Evolutionary conservation across 306 rosid genomes (phyloP).

Genomic region (Comarum palustre): DNA sequence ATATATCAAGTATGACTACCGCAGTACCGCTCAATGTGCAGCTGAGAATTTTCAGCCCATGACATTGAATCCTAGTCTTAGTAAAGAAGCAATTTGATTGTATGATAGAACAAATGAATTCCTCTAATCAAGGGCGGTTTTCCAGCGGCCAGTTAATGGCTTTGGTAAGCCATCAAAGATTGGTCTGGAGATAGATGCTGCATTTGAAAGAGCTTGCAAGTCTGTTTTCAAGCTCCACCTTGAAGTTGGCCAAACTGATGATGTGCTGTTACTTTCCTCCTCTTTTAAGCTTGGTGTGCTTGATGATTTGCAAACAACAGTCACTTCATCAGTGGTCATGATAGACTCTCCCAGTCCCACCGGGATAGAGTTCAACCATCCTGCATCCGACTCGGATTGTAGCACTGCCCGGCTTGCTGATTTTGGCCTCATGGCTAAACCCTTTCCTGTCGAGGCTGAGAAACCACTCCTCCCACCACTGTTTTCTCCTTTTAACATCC

Average conservation of each 20-base stretch:
- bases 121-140: constrained; percentile 76
- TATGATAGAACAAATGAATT: constrained; percentile 19
- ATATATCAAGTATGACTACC: constrained; percentile 26
- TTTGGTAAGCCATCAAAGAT: constrained; percentile 82
- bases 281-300: constrained; percentile 70
- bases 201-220: constrained; percentile 56
- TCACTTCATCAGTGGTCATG: constrained; percentile 40
- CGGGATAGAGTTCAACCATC: constrained; percentile 58
- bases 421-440: constrained; percentile 62
- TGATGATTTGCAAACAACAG: constrained; percentile 58
- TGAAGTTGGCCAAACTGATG: constrained; percentile 53
- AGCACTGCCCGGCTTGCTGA: constrained; percentile 53
- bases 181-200: constrained; percentile 54
- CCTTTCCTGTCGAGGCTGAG: constrained; percentile 56
- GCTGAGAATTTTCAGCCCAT: constrained; percentile 18
- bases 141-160: constrained; percentile 73
- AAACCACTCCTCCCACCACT: constrained; percentile 49
- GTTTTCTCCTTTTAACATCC: constrained; percentile 47
- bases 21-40: constrained; percentile 17
- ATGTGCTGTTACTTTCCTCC: constrained; percentile 51
- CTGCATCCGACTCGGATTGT: constrained; percentile 50
- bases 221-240: constrained; percentile 71
- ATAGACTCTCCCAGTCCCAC: constrained; percentile 69
- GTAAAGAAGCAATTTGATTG: constrained; percentile 36
- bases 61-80: background rate